Percentiles rank a stretch among this genome's conserved stretches.
Evolutionary conservation across 2,329 filamentous ascomycete genomes (phyloP).

Genomic region (Alternaria ventricosa): DNA sequence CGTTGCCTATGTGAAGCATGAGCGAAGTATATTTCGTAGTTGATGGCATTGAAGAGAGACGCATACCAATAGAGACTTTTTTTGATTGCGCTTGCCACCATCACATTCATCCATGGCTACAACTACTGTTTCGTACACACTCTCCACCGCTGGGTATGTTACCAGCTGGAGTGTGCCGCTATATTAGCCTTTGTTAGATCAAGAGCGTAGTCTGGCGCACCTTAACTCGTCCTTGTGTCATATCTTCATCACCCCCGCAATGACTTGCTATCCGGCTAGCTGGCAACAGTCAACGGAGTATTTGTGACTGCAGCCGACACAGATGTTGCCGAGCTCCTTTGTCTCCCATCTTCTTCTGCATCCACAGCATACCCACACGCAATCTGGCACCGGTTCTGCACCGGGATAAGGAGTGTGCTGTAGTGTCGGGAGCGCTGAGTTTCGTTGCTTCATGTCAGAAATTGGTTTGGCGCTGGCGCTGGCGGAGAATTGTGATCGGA

Average conservation of each 20-base stretch:
- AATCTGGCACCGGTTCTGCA: constrained; percentile 16
- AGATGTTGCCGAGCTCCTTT: constrained; percentile 17
- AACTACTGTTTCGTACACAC: neutral
- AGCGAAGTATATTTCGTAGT: neutral
- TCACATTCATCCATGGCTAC: neutral
- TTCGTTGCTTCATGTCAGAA: neutral
- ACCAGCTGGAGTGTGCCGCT: neutral
- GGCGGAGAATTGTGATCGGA: neutral
- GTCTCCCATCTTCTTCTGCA: constrained; percentile 20
- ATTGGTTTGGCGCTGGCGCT: neutral
- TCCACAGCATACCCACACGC: constrained; percentile 18
- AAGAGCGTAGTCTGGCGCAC: neutral
- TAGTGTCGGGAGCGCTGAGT: neutral
- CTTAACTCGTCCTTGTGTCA: neutral
- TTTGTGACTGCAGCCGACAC: constrained; percentile 18
- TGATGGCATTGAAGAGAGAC: neutral
- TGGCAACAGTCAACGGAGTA: constrained; percentile 17
- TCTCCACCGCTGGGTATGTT: neutral
- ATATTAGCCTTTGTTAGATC: neutral
- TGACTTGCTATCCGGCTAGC: neutral
- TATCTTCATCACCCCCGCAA: neutral
- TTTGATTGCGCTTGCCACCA: neutral
- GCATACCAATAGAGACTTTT: neutral
- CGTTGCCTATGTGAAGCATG: neutral
- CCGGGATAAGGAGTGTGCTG: constrained; percentile 12